A percentile compares a stretch with the other conserved stretches of the same genome.
Conservation (phyloP, 2,329 filamentous ascomycete genomes). For the Ampelomyces quisqualis region DNA sequence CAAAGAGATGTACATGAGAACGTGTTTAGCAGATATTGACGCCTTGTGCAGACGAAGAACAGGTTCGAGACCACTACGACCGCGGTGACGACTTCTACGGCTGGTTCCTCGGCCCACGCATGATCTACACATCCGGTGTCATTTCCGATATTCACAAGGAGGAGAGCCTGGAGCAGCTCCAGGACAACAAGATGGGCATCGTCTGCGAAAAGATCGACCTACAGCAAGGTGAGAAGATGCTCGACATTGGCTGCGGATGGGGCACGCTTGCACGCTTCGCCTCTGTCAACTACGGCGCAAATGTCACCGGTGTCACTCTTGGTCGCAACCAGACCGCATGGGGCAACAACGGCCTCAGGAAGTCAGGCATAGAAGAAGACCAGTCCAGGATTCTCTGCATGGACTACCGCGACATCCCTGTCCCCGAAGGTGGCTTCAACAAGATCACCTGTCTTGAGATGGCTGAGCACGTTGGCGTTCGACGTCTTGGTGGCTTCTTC, state of each 20-base stretch:
- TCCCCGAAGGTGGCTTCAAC: slow-evolving; percentile 76
- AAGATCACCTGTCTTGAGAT: slow-evolving; percentile 98
- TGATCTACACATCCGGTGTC: slow-evolving; percentile 97
- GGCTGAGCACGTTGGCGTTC: slow-evolving; percentile 97
- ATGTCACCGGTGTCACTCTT: slow-evolving; percentile 86
- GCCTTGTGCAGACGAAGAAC: slow-evolving; percentile 74
- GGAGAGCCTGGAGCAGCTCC: slow-evolving; percentile 89
- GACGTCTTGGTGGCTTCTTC: slow-evolving; percentile 78
- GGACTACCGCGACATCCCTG: slow-evolving; percentile 93
- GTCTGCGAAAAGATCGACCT: slow-evolving; percentile 95
- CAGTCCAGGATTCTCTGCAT: slow-evolving; percentile 93
- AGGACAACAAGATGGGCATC: slow-evolving; percentile 94
- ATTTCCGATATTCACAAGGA: slow-evolving; percentile 85
- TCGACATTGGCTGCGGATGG: slow-evolving; percentile 98
- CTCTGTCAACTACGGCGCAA: slow-evolving; percentile 84
- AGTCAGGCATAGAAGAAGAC: slow-evolving; percentile 76
- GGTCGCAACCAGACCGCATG: slow-evolving; percentile 95
- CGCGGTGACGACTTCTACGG: slow-evolving; percentile 97
- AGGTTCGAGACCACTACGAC: slow-evolving; percentile 97
- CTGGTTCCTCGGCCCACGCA: slow-evolving; percentile 97
- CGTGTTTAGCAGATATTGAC: neutral
- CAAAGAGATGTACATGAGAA: neutral
- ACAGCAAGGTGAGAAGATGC: slow-evolving; percentile 75
- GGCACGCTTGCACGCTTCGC: slow-evolving; percentile 93
- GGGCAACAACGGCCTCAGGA: slow-evolving; percentile 88